Base-by-base conservation (phyloP, 169 alveolate genomes). In the Amoebophrya sp. region DNA sequence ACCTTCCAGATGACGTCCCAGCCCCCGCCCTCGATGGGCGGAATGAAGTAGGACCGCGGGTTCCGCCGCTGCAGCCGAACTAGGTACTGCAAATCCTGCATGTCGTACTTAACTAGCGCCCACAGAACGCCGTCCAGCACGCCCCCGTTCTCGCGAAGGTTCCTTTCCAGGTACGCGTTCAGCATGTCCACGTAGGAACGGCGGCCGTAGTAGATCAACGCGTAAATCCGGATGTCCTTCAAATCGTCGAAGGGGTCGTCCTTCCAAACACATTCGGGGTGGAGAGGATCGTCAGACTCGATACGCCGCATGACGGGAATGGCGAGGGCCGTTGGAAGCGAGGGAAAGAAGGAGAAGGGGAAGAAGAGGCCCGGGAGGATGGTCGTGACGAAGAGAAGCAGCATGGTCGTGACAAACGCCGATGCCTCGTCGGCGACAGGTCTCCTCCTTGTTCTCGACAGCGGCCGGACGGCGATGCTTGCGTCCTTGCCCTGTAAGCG, bases 21-120 rank as follows among this genome's bases (percentile, higher is more conserved):
- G 0, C 90, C 93, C 0, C 93, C 93, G 0, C 93, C 93, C 69
- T 91, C 91, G 89, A 91, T 91, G 89, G 89, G 93, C 7, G 90
- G 90, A 41, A 88, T 40, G 4, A 41, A 0, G 58, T 34, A 38
- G 88, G 40, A 15, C 15, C 91, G 38, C 0, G 69, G 92, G 38
- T 91, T 69, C 41, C 78, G n/a, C 7, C 91, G 91, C 67, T 91
- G 90, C 0, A 91, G 92, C 91, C 45, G 45, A 34, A 88, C 48
- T 89, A 91, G 58, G 50, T 91, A 91, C 88, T 91, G 88, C 92
- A 91, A 48, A 89, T 91, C 92, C 89, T 16, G 50, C 89, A 69
- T 29, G 29, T 69, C 88, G 88, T 58, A 58, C 34, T 58, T 29
- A 39, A 20, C 88, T 40, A n/a, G 41, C 41, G 39, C 88, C 88